These are phyloP conservation scores for Castanea crenata DNA, from an alignment of 306 rosid species.

Conservation along the genomic window DNA sequence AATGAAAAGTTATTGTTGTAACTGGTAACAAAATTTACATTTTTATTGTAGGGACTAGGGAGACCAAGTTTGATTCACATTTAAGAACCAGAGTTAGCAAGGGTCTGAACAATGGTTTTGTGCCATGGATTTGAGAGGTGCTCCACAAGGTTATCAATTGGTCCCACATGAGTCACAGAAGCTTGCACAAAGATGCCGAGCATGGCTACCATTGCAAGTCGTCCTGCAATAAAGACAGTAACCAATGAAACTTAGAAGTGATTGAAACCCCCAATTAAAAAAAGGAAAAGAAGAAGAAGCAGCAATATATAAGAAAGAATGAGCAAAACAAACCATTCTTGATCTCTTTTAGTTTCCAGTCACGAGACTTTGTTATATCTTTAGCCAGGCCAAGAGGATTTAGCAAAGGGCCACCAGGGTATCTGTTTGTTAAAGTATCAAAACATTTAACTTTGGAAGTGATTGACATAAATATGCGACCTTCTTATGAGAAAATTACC, in stretches of 20 bases:
- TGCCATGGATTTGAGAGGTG: conserved; percentile 97
- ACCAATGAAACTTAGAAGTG: background rate
- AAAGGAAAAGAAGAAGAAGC: background rate
- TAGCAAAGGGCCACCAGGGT: conserved; percentile 81
- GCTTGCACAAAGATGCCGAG: conserved; percentile 91
- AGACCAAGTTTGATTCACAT: conserved; percentile 10
- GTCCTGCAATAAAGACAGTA: conserved; percentile 41
- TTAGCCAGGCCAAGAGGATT: conserved; percentile 88
- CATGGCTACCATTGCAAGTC: conserved; percentile 91
- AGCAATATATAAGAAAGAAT: background rate
- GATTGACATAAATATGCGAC: background rate
- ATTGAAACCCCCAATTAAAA: too few relatives aligned
- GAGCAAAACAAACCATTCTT: conserved; percentile 60
- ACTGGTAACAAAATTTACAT: conserved; percentile 7
- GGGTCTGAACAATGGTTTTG: conserved; percentile 74
- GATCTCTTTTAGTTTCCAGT: conserved; percentile 87
- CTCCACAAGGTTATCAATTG: conserved; percentile 85
- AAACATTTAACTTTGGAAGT: background rate
- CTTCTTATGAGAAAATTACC: conserved; percentile 43
- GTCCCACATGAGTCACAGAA: conserved; percentile 82
- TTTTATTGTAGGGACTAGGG: background rate
- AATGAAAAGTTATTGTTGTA: background rate
- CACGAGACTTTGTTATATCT: conserved; percentile 71
- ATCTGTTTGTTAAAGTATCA: conserved; percentile 37
- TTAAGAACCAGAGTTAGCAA: conserved; percentile 48